These are phyloP conservation scores for Helenozyma baotianmanensis DNA, from an alignment of 805 yeast genomes.

Conservation along the genomic window DNA sequence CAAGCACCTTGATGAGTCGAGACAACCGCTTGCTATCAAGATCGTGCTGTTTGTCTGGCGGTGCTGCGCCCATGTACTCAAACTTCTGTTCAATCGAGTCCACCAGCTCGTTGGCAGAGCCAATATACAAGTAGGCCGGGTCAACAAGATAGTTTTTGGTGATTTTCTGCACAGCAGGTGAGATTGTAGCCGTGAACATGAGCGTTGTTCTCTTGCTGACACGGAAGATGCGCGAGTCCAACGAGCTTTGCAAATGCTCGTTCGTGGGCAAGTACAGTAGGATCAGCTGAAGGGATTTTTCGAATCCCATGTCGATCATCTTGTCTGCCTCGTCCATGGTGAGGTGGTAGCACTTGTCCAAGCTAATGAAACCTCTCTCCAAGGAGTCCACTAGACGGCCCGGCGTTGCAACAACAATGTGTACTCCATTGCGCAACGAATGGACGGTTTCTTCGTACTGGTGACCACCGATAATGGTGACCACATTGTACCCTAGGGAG, in stretches of 20 bases:
- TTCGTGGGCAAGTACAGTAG: conserved; percentile 49
- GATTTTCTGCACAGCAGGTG: conserved; percentile 63
- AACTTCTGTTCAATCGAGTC: conserved; percentile 70
- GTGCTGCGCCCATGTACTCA: conserved; percentile 24
- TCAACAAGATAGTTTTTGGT: conserved; percentile 55
- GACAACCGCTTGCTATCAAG: conserved; percentile 35
- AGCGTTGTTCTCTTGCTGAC: conserved; percentile 52
- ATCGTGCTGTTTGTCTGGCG: conserved; percentile 28
- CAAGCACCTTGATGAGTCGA: conserved; percentile 36
- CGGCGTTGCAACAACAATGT: conserved; percentile 88
- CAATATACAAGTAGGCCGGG: conserved; percentile 66
- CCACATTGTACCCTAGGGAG: conserved; percentile 40
- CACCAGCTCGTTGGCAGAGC: conserved; percentile 59
- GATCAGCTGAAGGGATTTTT: conserved; percentile 65
- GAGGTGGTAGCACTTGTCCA: conserved; percentile 60
- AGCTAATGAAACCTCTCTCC: conserved; percentile 57
- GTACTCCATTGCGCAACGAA: conserved; percentile 60
- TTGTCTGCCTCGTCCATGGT: conserved; percentile 93
- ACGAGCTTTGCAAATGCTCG: conserved; percentile 16
- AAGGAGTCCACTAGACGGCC: conserved; percentile 83
- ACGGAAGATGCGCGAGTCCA: conserved; percentile 37
- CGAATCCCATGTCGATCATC: conserved; percentile 95
- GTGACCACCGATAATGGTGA: conserved; percentile 87
- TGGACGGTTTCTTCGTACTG: conserved; percentile 67
- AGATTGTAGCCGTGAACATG: conserved; percentile 96